Evolutionary conservation across 1,284 basidiomycete species (phyloP).

Genomic region (Trametes pubescens): DNA sequence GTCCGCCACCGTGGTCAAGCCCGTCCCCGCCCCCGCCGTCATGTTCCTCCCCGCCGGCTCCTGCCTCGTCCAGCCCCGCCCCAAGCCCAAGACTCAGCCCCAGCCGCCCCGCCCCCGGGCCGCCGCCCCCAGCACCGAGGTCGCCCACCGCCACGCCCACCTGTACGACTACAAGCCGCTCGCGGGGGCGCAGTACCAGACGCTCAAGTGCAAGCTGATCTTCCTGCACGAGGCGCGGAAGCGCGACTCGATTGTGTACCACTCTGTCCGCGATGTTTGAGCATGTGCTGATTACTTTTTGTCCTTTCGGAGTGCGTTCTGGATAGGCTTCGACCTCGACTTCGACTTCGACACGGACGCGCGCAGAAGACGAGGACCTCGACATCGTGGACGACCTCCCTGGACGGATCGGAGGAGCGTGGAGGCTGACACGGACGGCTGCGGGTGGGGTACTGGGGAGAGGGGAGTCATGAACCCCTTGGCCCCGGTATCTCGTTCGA

Average conservation of each 20-base stretch:
- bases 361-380: not conserved
- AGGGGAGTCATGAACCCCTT: slow-evolving; percentile 1
- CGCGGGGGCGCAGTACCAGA: not conserved
- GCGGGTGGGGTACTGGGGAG: not conserved
- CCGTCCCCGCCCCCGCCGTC: not conserved
- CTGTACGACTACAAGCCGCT: slow-evolving; percentile 1
- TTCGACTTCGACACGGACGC: not conserved
- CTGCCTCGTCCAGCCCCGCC: not conserved
- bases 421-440: slow-evolving; percentile 1
- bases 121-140: not conserved
- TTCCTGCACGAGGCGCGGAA: not conserved
- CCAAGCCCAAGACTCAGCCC: not conserved
- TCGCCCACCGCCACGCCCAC: slow-evolving; percentile 4
- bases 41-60: no score
- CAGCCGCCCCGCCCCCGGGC: not conserved
- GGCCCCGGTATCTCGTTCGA: not conserved
- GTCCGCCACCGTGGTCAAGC: not conserved
- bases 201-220: slow-evolving; percentile 2
- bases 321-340: not conserved
- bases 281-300: not conserved
- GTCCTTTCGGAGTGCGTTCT: not conserved
- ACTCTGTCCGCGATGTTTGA: not conserved
- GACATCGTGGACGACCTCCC: not conserved
- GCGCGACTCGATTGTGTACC: slow-evolving; percentile 2
- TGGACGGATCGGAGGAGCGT: not conserved